Conservation (phyloP, 345 rosid species). For the Mangifera indica region DNA sequence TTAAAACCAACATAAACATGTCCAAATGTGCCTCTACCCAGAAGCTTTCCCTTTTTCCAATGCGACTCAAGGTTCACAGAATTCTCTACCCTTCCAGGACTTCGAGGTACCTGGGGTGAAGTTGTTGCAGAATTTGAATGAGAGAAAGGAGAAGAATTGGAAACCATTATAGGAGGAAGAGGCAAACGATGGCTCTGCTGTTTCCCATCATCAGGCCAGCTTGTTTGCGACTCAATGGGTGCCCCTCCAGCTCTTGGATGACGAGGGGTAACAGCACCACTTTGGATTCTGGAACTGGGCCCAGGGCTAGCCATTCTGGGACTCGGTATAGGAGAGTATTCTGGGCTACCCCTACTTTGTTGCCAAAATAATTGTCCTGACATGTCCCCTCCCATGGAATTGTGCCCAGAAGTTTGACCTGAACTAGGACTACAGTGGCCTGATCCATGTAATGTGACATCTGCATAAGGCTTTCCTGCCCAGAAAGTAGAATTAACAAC, state of each 20-base stretch:
- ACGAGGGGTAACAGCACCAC: constrained; percentile 77
- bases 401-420: constrained; percentile 73
- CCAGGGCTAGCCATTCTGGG: constrained; percentile 79
- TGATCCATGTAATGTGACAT: constrained; percentile 54
- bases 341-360: constrained; percentile 69
- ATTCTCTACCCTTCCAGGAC: constrained; percentile 71
- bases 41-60: constrained; percentile 73
- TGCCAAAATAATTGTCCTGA: constrained; percentile 72
- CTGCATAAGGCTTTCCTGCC: constrained; percentile 57
- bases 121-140: constrained; percentile 68
- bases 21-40: constrained; percentile 86
- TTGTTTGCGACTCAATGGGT: constrained; percentile 42
- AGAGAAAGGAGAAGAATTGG: constrained; percentile 57
- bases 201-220: constrained; percentile 65
- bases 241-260: constrained; percentile 63
- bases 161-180: constrained; percentile 54
- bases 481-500: constrained; percentile 50
- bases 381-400: constrained; percentile 70
- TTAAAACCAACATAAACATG: constrained; percentile 75
- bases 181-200: constrained; percentile 66
- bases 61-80: constrained; percentile 56
- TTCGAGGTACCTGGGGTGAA: constrained; percentile 74
- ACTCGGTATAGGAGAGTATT: constrained; percentile 69
- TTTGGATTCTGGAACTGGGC: constrained; percentile 72
- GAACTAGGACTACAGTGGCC: constrained; percentile 84